Evolutionary conservation across 2,329 filamentous ascomycete genomes (phyloP), one percentile per base, ranked within the genome.

Genomic region (Aspergillus alliaceus): DNA sequence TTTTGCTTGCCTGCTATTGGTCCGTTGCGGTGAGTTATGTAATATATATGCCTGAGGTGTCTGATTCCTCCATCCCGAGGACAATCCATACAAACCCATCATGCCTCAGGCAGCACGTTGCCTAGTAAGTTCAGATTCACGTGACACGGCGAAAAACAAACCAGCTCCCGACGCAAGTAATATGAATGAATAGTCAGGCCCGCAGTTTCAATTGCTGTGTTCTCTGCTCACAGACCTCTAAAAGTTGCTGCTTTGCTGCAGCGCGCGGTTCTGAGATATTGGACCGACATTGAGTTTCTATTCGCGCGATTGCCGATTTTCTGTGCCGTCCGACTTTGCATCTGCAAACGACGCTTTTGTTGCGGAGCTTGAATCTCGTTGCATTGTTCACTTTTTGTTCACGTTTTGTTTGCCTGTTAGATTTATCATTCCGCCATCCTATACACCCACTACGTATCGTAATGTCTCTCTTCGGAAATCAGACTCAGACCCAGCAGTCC

Each of bases 381-480:
- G n/a, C n/a, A n/a, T n/a, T n/a, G n/a, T 22, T 42, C 42, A 35
- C n/a, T 25, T 42, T 25, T n/a, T 27, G 24, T 42, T 42, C 7
- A 7, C 5, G 5, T 42, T 15, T 25, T 42, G 24, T 29, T 52
- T 42, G 34, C 29, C 7, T 20, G 22, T 22, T 31, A 39, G 20
- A 11, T 7, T 25, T 31, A 3, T 15, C 14, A 51, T 42, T 31
- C 20, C 50, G 3, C 25, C 32, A 51, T 53, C 15, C n/a, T 40
- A 27, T 39, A 39, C 24, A 31, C 20, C 14, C 24, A 24, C 24
- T 24, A 55, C 44, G 18, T 47, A 64, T 49, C 53, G 25, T 32
- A 48, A 77, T 75, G 72, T 77, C 76, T 54, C 69, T 78, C 15
- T 78, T 78, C 59, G 73, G 69, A 51, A 64, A 53, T 32, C 62